These are phyloP conservation scores for Ascochyta fabae DNA, from an alignment of 2,329 filamentous ascomycete species.

Conservation along the genomic window DNA sequence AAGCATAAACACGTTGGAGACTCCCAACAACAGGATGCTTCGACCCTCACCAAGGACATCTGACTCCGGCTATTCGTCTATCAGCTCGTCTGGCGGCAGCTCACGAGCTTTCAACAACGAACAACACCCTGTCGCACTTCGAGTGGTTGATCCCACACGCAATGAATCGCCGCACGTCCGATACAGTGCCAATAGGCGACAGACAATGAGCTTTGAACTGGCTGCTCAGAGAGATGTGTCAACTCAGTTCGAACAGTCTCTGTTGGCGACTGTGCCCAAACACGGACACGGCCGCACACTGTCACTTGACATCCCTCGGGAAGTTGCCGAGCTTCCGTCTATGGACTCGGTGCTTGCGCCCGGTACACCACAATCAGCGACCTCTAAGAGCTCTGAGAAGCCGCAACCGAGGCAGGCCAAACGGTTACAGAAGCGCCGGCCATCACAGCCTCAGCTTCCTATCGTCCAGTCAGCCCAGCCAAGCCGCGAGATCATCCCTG, in stretches of 20 bases:
- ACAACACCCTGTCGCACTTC: conserved; percentile 8
- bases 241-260: conserved; percentile 1
- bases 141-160: neutral
- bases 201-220: conserved; percentile 6
- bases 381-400: conserved; percentile 31
- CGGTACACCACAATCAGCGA: conserved; percentile 24
- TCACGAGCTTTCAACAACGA: neutral
- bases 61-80: conserved; percentile 51
- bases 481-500: conserved; percentile 41
- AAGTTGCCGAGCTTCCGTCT: conserved; percentile 11
- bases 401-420: conserved; percentile 26
- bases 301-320: conserved; percentile 19
- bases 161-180: neutral
- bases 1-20: conserved; percentile 5
- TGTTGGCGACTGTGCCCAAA: conserved; percentile 5
- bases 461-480: conserved; percentile 42
- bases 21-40: conserved; percentile 7
- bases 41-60: conserved; percentile 39
- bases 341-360: conserved; percentile 8
- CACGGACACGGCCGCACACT: conserved; percentile 11
- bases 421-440: conserved; percentile 42
- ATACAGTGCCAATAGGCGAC: conserved; percentile 16
- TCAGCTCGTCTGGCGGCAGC: conserved; percentile 11
- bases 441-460: conserved; percentile 35
- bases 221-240: neutral